Conservation (phyloP, 352 stramenopile genomes). For the Phytophthora fragariae region DNA sequence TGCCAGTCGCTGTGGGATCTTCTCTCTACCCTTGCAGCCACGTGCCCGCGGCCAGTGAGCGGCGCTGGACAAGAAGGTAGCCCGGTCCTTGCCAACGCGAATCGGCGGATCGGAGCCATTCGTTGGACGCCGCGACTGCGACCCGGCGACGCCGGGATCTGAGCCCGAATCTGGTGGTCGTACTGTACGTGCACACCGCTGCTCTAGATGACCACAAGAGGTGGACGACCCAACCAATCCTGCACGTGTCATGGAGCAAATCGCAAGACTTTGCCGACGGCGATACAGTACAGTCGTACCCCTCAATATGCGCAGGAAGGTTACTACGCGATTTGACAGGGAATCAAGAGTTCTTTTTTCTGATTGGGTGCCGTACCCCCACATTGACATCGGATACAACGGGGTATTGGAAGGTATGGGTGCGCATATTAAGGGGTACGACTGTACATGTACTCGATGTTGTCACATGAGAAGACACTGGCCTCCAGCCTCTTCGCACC, state of each 20-base stretch:
- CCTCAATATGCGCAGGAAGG: too few species aligned
- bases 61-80: background rate
- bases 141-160: background rate
- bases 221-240: background rate
- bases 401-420: too few species aligned
- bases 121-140: conserved; percentile 1
- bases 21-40: conserved; percentile 4
- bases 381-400: too few species aligned
- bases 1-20: conserved; percentile 13
- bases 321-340: too few species aligned
- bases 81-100: conserved; percentile 8
- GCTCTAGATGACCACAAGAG: conserved; percentile 2
- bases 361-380: too few species aligned
- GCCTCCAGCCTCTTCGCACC: background rate
- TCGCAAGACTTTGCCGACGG: background rate
- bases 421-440: too few species aligned
- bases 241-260: background rate
- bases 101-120: conserved; percentile 8
- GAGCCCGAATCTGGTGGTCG: conserved; percentile 9
- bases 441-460: too few species aligned
- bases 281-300: background rate
- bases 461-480: background rate
- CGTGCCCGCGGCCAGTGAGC: conserved; percentile 26
- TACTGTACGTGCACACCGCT: background rate
- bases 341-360: too few species aligned